Evolutionary conservation across 225 moss, liverwort and hornwort genomes (phyloP), one percentile per base, ranked within the genome.

Genomic region (Antitrichia curtipendula): DNA sequence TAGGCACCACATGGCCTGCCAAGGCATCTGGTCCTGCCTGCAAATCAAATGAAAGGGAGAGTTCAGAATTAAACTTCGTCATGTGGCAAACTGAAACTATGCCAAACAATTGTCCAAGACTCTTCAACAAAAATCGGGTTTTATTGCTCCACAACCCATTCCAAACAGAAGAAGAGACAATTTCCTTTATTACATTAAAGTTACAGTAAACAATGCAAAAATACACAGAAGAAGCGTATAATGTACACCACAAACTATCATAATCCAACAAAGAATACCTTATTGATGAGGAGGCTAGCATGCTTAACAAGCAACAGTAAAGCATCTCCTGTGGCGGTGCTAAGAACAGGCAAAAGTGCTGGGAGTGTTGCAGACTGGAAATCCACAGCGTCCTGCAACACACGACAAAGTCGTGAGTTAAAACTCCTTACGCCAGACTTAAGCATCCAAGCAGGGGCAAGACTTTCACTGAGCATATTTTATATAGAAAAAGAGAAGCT

Each of bases 1-100:
- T 98, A 53, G 98, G 98, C 90, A 98, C 94, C 45, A 98, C 97
- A 91, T 88, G 93, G 53, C 58, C 93, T 86, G 96, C 92, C 88
- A 98, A 89, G 82, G 91, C 94, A 88, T 98, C 98, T 60, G 95
- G 92, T 92, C 96, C 96, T 60, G 96, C 98, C 98, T 98, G 96
- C 89, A 75, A 86, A 86, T 58, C 80, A 85, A 50, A 78, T 75
- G 27, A 61, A 83, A 60, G 45, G 53, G 78, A 85, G 54, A 73
- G 53, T 47, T 88, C 80, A 86, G 19, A 53, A 75, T 40, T 66
- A 52, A 66, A 31, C 75, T 80, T 75, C 32, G 38, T 71, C 76
- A 57, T 38, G 61, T n/a, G 32, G 69, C 20, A 53, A 82, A 78
- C 59, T 65, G 69, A 36, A 85, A 65, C 31, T 18, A 78, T 41